Conservation (phyloP, 2,329 filamentous ascomycete species). For the Uncinocarpus reesii region DNA sequence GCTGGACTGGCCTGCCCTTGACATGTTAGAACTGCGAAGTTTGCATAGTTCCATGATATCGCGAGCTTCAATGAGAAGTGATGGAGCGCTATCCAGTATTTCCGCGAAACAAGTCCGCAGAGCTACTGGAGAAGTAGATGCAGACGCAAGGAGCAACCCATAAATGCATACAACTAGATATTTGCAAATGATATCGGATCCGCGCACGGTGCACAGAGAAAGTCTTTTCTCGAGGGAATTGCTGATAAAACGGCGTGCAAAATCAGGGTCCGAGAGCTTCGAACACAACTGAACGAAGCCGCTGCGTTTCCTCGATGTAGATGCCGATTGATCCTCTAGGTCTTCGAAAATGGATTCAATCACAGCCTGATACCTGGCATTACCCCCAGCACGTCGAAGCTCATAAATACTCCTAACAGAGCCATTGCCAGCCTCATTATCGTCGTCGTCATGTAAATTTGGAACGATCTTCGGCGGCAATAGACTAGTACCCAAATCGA, state of each 20-base stretch:
- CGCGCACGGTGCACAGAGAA: constrained; percentile 50
- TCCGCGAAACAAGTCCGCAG: constrained; percentile 26
- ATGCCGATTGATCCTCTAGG: constrained; percentile 40
- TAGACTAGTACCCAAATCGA: constrained; percentile 3
- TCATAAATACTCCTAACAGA: constrained; percentile 51
- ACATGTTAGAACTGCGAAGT: constrained; percentile 20
- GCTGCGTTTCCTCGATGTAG: constrained; percentile 41
- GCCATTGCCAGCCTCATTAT: constrained; percentile 25
- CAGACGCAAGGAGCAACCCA: constrained; percentile 24
- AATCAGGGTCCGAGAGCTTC: constrained; percentile 40
- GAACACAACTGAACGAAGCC: constrained; percentile 47
- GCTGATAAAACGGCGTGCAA: constrained; percentile 52
- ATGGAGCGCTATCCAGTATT: constrained; percentile 23
- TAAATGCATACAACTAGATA: constrained; percentile 28
- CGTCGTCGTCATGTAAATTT: constrained; percentile 34
- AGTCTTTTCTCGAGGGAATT: constrained; percentile 61
- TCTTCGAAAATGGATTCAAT: constrained; percentile 50
- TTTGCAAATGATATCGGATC: constrained; percentile 42
- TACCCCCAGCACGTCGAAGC: constrained; percentile 48
- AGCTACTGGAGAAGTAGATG: constrained; percentile 23
- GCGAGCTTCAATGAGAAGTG: constrained; percentile 23
- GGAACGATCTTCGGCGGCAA: not conserved
- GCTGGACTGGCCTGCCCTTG: constrained; percentile 25
- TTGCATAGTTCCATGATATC: constrained; percentile 23
- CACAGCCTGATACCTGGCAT: constrained; percentile 47